phyloP scores from a whole-genome alignment of 1,284 basidiomycete species.

The Cutaneotrichosporon cavernicola region DNA sequence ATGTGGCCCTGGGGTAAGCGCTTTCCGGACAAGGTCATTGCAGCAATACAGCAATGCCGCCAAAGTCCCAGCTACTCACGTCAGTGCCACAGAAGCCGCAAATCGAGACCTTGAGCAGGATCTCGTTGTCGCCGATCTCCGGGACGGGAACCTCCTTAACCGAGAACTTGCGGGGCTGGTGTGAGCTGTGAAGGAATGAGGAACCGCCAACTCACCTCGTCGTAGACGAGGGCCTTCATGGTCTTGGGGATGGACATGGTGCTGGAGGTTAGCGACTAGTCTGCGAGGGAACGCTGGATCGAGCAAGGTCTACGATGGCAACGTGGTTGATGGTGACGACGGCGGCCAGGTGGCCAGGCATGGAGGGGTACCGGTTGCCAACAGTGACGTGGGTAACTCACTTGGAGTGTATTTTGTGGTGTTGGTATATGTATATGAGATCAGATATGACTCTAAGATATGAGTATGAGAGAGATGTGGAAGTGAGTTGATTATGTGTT shows the following conservation, averaged over 20 bases:
- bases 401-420: neutral
- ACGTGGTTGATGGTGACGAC: neutral
- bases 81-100: conserved; percentile 73
- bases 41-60: neutral
- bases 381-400: neutral
- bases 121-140: conserved; percentile 62
- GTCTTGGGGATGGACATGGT: conserved; percentile 24
- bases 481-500: too few relatives aligned
- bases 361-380: neutral
- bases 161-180: conserved; percentile 63
- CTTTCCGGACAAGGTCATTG: neutral
- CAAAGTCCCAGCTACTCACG: conserved; percentile 40
- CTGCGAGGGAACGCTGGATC: neutral
- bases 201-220: conserved; percentile 34
- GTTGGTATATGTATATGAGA: neutral
- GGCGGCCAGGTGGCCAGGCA: neutral
- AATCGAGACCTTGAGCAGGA: conserved; percentile 63
- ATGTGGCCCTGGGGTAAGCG: conserved; percentile 57
- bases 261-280: neutral
- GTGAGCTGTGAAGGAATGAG: neutral
- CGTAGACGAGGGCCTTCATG: conserved; percentile 49
- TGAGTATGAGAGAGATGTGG: too few relatives aligned
- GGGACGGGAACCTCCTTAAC: conserved; percentile 66
- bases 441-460: neutral
- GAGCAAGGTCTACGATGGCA: neutral